These are phyloP conservation scores for Trichoderma erinaceum DNA, from an alignment of 495 filamentous ascomycete genomes.

Conservation along the genomic window DNA sequence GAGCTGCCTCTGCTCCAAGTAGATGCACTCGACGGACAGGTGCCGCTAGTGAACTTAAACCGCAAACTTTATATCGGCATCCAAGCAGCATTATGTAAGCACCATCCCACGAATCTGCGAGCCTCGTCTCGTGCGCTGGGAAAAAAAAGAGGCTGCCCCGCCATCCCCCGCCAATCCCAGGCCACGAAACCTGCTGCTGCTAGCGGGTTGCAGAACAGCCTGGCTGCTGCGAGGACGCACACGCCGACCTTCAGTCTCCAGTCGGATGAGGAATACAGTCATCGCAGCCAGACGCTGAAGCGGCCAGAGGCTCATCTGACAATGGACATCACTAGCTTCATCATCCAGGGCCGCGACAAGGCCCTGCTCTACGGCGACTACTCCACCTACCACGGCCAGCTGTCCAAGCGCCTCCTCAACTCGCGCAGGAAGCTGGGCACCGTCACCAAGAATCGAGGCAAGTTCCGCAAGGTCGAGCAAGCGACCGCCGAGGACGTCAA, in stretches of 20 bases:
- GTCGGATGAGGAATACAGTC: no score
- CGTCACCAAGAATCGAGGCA: conserved; percentile 73
- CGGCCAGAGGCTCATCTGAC: not conserved
- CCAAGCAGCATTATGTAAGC: not conserved
- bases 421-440: conserved; percentile 78
- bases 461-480: conserved; percentile 66
- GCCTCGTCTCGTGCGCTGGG: not conserved
- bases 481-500: conserved; percentile 74
- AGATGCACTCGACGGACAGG: not conserved
- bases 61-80: not conserved
- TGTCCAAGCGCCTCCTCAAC: conserved; percentile 75
- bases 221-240: not conserved
- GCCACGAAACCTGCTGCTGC: conserved; percentile 1
- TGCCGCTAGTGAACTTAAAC: not conserved
- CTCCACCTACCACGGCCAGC: conserved; percentile 72
- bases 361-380: conserved; percentile 85
- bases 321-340: conserved; percentile 89
- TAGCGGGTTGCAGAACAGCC: conserved; percentile 6
- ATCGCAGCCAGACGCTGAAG: no score
- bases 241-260: not conserved
- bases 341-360: conserved; percentile 70
- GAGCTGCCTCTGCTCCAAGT: not conserved
- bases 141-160: conserved; percentile 5
- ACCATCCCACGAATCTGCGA: not conserved
- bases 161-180: conserved; percentile 13